Evolutionary conservation across 345 rosid genomes (phyloP), one percentile per base, ranked within the genome.

Genomic region (Orychophragmus violaceus): DNA sequence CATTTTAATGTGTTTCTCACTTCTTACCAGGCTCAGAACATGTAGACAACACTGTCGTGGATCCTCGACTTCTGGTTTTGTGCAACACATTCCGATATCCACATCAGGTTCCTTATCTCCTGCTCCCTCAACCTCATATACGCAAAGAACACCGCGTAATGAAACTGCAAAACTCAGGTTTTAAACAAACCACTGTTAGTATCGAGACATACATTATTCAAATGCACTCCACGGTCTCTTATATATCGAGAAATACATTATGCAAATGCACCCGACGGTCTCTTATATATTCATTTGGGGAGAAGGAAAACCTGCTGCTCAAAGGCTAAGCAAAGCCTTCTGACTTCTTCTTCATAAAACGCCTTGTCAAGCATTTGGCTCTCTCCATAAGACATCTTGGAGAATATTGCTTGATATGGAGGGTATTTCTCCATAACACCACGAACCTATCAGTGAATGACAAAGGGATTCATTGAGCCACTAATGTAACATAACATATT

Each of bases 251-350:
- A 32, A 13, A 32, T 13, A 4, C 4, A 3, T 32, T 33, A 33
- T 10, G 37, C 37, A 33, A 33, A 10, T 5, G 37, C 13, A 10
- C 17, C 0, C 5, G 8, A 17, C 7, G 29, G 14, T n/a, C n/a
- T n/a, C n/a, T n/a, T n/a, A n/a, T n/a, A n/a, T n/a, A n/a, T n/a
- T n/a, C n/a, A n/a, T n/a, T n/a, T n/a, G n/a, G n/a, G n/a, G n/a
- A n/a, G n/a, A n/a, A n/a, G n/a, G n/a, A n/a, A n/a, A n/a, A 90
- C 99, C 97, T 94, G 97, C 59, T 91, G 99, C 83, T 94, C 96
- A 35, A 90, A 94, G 62, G 97, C 83, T 72, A 91, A 79, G 87
- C 97, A 94, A 42, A 91, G 96, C 86, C 99, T 88, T 81, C 90
- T 87, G 63, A 94, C 97, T 80, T 94, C 97, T 81, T 94, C 99